Base-by-base conservation (phyloP, 495 filamentous ascomycete species). In the Venustampulla echinocandica region DNA sequence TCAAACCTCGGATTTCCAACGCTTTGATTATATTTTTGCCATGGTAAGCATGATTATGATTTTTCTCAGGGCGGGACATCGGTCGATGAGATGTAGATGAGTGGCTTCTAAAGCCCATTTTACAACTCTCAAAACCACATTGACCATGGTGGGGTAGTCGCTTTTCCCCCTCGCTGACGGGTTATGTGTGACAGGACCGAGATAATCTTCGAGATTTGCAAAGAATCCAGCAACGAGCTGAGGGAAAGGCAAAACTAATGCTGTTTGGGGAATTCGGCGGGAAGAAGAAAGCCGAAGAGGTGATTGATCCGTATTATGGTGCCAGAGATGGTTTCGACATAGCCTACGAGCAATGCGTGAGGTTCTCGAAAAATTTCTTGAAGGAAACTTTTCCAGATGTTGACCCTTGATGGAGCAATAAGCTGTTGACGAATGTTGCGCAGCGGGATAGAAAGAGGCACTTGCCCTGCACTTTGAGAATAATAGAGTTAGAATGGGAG, bases 221-320 rank as follows among this genome's bases (percentile, higher is more conserved):
- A 50, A 68, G 78, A 21, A 61, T 83, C 54, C 64, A 69, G 41
- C 69, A 76, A 39, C 72, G 74, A 42, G 64, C 80, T 15, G 51
- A 63, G 57, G 54, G 66, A 54, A 69, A 70, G 60, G 74, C 71
- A 36, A 67, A 73, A 51, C 74, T 95, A 32, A 81, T 82, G 61
- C 64, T 98, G 23, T 96, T 94, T 65, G 92, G 92, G 21, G 81
- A 89, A 54, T 95, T 82, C 62, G 80, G 80, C 0, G 71, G 81
- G 23, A 75, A 74, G 1, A 72, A 70, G 49, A 65, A 68, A 39
- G 82, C 82, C 25, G 80, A 92, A 58, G 74, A 81, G 32, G 81
- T 96, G n/a, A 68, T 75, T 50, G 92, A 97, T 59, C 92, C 92
- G 7, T 98, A 98, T 59, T 96, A 97, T 66, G 87, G 86, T 7